Evolutionary conservation across 306 rosid species (phyloP).

Genomic region (Hylodesmum podocarpum): DNA sequence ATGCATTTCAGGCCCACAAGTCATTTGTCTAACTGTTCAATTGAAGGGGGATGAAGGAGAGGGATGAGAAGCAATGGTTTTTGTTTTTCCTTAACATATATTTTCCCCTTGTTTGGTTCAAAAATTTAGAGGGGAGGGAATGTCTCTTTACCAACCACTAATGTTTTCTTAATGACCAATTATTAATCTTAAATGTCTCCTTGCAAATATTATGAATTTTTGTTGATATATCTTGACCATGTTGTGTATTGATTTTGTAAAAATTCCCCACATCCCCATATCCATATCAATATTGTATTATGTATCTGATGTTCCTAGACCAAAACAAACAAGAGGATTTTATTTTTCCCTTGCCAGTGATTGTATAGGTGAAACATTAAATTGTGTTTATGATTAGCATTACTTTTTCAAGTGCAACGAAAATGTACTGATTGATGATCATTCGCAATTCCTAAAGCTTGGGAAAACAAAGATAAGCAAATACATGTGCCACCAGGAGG

Average conservation of each 20-base stretch:
- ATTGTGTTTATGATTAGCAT: neutral
- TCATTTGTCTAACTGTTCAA: neutral
- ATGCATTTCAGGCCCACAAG: neutral
- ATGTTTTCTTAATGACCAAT: neutral
- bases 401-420: slow-evolving; percentile 3
- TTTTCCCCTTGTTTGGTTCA: neutral
- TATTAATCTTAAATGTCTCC: neutral
- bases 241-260: neutral
- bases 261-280: neutral
- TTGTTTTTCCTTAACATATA: neutral
- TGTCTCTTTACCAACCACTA: neutral
- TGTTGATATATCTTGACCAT: too few relatives aligned
- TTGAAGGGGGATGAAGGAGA: neutral
- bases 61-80: neutral
- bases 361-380: neutral
- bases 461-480: neutral
- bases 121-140: neutral
- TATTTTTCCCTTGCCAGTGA: neutral
- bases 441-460: neutral
- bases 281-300: neutral
- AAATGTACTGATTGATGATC: neutral
- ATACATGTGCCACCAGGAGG: neutral
- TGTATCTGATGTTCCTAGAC: neutral
- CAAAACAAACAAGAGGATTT: neutral
- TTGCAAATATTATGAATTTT: neutral